A percentile compares a stretch with the other conserved stretches of the same genome.
phyloP scores from a whole-genome alignment of 164 flowering plant genomes.

The Umbilicus rupestris region DNA sequence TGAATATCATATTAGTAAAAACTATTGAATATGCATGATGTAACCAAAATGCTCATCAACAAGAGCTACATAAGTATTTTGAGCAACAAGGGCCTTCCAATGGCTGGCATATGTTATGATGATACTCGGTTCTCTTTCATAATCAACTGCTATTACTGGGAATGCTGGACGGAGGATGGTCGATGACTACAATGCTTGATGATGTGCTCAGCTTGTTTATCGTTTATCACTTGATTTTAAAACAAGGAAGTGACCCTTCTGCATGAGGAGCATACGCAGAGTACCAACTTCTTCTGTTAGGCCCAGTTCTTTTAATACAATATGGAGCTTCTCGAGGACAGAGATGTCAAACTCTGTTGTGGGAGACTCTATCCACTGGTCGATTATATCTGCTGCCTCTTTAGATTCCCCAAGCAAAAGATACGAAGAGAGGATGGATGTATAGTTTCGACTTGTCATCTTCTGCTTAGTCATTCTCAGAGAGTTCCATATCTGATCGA shows the following conservation, averaged over 20 bases:
- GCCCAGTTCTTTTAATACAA: conserved; percentile 40
- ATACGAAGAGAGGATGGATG: conserved; percentile 60
- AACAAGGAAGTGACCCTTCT: conserved; percentile 24
- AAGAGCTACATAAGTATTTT: no score
- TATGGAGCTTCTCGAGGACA: conserved; percentile 38
- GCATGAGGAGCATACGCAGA: conserved; percentile 30
- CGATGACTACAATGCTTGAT: no score
- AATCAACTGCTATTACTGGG: background rate
- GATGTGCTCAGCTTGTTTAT: no score
- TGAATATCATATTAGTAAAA: no score
- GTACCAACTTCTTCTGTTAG: conserved; percentile 35
- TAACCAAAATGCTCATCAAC: background rate
- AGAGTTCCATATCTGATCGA: conserved; percentile 77
- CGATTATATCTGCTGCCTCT: conserved; percentile 60
- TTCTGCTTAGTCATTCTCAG: conserved; percentile 58
- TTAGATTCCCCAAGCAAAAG: conserved; percentile 60
- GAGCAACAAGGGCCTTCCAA: background rate
- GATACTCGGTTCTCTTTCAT: background rate
- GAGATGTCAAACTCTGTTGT: conserved; percentile 38
- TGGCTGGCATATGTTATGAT: background rate
- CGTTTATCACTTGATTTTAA: conserved; percentile 15
- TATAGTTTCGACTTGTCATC: conserved; percentile 63
- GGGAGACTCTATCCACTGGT: conserved; percentile 66
- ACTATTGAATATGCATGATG: background rate
- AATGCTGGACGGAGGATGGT: background rate